phyloP scores from a whole-genome alignment of 1,284 basidiomycete species.

The Irpex rosettiformis region DNA sequence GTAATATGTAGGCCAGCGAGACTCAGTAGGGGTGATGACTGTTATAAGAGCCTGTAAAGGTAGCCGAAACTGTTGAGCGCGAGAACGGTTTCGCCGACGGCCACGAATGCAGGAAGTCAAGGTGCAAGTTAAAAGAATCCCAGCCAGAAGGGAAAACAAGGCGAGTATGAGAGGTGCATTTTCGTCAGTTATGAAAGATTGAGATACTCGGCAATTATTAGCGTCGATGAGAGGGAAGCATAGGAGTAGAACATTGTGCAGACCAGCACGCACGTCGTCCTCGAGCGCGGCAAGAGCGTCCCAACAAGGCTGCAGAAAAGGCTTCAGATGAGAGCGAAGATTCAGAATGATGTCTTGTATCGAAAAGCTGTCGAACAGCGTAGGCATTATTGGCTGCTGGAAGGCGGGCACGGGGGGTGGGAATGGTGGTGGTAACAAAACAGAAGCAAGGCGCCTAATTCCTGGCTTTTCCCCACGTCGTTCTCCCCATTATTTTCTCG shows the following conservation, averaged over 20 bases:
- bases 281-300: background rate
- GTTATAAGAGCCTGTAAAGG: constrained; percentile 30
- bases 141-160: background rate
- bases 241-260: background rate
- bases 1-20: constrained; percentile 34
- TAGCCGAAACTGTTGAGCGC: constrained; percentile 1
- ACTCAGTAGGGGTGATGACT: constrained; percentile 32
- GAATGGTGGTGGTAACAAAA: background rate
- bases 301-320: background rate
- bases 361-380: background rate
- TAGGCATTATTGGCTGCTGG: background rate
- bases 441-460: background rate
- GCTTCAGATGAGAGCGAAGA: background rate
- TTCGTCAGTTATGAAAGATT: background rate
- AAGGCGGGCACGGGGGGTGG: background rate
- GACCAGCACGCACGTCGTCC: background rate
- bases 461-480: background rate
- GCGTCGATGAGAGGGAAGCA: background rate
- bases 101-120: background rate
- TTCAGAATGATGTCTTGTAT: background rate
- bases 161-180: background rate
- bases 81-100: background rate
- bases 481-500: background rate
- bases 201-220: background rate
- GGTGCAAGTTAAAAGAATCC: background rate